Evolutionary conservation across 1,284 basidiomycete species (phyloP).

Genomic region (Leccinum angustisporum): DNA sequence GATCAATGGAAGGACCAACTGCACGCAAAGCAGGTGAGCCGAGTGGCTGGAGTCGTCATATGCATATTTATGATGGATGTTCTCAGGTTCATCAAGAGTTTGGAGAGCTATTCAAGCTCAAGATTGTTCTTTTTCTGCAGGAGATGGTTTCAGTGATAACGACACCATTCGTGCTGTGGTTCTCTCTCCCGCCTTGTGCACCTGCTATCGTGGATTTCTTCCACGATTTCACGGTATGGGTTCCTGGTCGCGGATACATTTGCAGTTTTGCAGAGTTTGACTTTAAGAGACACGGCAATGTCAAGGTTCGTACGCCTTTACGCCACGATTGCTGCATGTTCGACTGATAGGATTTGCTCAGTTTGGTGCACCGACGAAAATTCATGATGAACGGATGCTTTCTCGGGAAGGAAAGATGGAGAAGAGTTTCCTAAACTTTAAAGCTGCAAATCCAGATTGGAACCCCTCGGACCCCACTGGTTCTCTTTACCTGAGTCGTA

Average conservation of each 20-base stretch:
- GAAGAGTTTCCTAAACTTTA: slow-evolving; percentile 96
- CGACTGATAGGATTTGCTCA: slow-evolving; percentile 29
- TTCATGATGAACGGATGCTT: slow-evolving; percentile 70
- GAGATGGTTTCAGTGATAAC: slow-evolving; percentile 90
- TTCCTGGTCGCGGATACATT: slow-evolving; percentile 94
- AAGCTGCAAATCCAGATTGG: slow-evolving; percentile 95
- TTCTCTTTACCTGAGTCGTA: slow-evolving; percentile 80
- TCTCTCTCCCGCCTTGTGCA: slow-evolving; percentile 86
- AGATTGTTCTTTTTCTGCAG: slow-evolving; percentile 81
- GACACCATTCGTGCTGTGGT: slow-evolving; percentile 93
- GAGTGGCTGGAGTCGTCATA: background rate
- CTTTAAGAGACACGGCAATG: slow-evolving; percentile 88
- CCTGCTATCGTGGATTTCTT: slow-evolving; percentile 94
- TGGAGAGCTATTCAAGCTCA: slow-evolving; percentile 86
- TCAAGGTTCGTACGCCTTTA: slow-evolving; percentile 53
- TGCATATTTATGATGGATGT: slow-evolving; percentile 1
- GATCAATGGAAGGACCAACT: slow-evolving; percentile 86
- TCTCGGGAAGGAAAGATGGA: slow-evolving; percentile 97
- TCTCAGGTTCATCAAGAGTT: slow-evolving; percentile 84
- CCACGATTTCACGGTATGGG: slow-evolving; percentile 94
- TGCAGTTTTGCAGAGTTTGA: slow-evolving; percentile 99
- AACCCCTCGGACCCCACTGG: slow-evolving; percentile 83
- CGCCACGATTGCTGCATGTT: background rate
- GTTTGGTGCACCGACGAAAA: slow-evolving; percentile 76
- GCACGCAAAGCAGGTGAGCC: slow-evolving; percentile 79